Base-by-base conservation (phyloP, 1,139 yeast genomes). In the Candida pseudoviswanathii region DNA sequence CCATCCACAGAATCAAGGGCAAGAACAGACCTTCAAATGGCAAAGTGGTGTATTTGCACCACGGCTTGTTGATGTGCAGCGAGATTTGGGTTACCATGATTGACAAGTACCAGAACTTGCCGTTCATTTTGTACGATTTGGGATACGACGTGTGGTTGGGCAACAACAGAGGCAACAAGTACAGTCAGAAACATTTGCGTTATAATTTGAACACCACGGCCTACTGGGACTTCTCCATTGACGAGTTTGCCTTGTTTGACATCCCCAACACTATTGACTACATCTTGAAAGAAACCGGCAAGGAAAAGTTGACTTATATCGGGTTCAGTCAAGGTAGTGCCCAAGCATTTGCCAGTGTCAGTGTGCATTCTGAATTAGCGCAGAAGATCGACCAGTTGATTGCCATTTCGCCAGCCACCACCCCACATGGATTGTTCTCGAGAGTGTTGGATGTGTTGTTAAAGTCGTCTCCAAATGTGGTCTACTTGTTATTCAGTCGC, bases 121-220 rank as follows among this genome's bases (percentile, higher is more conserved):
- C 98, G 0, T 86, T 88, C 61, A 72, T 82, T 2, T 73, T 92
- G 43, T 89, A 86, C 50, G 92, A 89, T 54, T 65, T 84, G 53
- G 96, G 96, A 2, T 90, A 84, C 64, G 96, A 90, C 62, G 96
- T 90, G n/a, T 90, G 95, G 92, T 69, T 90, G 55, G 97, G 97
- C 1, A 90, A 90, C 65, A 90, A 90, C 61, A 72, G 97, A 48
- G 97, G 97, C 25, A 91, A 90, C 68, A 90, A 90, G 68, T 90
- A 90, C 68, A 85, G 94, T 25, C 78, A 73, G 52, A 75, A 76
- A 52, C 80, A 76, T 57, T 57, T 75, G 45, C 55, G 56, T 41
- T 61, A 61, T 21, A 67, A 73, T 45, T 78, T 86, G 27, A 61
- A 63, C 40, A 61, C 70, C 3, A 69, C 63, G 39, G 53, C 56